Evolutionary conservation across 169 alveolate genomes (phyloP).

Genomic region (Eimeria sp.): DNA sequence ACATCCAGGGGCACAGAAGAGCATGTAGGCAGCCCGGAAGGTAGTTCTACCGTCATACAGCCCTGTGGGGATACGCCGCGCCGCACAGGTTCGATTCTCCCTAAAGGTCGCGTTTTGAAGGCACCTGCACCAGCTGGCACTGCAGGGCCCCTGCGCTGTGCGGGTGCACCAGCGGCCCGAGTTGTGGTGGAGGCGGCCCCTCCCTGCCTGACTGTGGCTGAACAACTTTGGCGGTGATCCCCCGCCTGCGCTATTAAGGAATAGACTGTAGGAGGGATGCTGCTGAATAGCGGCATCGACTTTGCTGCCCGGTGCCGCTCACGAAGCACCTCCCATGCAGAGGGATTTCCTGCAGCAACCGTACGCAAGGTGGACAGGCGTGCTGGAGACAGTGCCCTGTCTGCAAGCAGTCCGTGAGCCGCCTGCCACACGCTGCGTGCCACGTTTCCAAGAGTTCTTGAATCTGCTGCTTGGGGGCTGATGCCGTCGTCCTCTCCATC

Average conservation of each 20-base stretch:
- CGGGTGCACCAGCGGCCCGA: not conserved
- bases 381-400: slow-evolving; percentile 38
- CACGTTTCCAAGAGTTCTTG: slow-evolving; percentile 22
- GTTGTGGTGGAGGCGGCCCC: not conserved
- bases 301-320: slow-evolving; percentile 80
- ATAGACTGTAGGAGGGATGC: slow-evolving; percentile 71
- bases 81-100: slow-evolving; percentile 4
- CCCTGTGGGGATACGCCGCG: not conserved
- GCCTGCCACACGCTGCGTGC: slow-evolving; percentile 77
- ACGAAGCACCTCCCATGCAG: slow-evolving; percentile 73
- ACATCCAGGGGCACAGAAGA: not conserved
- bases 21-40: not conserved
- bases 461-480: not conserved
- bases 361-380: slow-evolving; percentile 68
- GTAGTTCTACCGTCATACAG: not conserved
- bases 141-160: not conserved
- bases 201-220: not conserved
- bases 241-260: slow-evolving; percentile 7
- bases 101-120: not conserved
- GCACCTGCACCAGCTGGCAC: slow-evolving; percentile 1
- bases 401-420: slow-evolving; percentile 73
- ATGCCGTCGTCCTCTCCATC: not conserved
- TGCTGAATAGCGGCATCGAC: slow-evolving; percentile 82
- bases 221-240: not conserved
- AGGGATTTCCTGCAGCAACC: slow-evolving; percentile 49